phyloP scores from a whole-genome alignment of 768 basidiomycete genomes.

The Rossbeevera mucosa region DNA sequence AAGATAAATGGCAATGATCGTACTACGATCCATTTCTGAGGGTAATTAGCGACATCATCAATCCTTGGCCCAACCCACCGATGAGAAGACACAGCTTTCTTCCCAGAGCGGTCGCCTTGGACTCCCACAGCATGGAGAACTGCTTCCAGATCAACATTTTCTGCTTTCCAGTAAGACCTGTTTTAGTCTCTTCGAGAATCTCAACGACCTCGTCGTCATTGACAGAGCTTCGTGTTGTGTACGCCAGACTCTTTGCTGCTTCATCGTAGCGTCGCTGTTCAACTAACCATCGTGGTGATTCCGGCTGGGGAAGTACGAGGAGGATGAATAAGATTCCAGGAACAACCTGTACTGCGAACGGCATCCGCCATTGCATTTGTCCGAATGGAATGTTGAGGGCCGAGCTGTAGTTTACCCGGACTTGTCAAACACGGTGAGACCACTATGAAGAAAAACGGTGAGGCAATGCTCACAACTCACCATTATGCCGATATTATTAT shows the following conservation, averaged over 20 bases:
- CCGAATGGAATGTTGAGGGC: conserved; percentile 33
- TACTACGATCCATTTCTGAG: no score
- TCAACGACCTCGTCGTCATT: conserved; percentile 33
- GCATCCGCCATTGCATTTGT: conserved; percentile 51
- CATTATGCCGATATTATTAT: conserved; percentile 32
- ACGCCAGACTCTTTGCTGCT: conserved; percentile 40
- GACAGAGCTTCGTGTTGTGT: conserved; percentile 26
- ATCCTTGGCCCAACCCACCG: conserved; percentile 46
- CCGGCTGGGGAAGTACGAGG: conserved; percentile 46
- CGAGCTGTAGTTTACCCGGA: conserved; percentile 47
- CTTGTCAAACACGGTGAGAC: no score
- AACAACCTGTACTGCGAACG: conserved; percentile 48
- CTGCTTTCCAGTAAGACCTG: conserved; percentile 42
- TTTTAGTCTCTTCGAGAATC: conserved; percentile 44
- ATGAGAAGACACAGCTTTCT: conserved; percentile 48
- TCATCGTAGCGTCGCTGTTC: conserved; percentile 41
- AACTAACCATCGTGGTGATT: conserved; percentile 54
- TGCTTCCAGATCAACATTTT: conserved; percentile 33
- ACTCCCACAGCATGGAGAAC: conserved; percentile 41
- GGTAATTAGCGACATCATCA: no score
- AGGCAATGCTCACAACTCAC: conserved; percentile 28
- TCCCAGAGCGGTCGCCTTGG: conserved; percentile 38
- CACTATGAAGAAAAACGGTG: neutral
- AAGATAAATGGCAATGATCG: conserved; percentile 36
- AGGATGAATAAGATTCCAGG: conserved; percentile 48